Evolutionary conservation across 129 eudicot genomes (phyloP), one percentile per base, ranked within the genome.

Genomic region (Glebionis coronaria): DNA sequence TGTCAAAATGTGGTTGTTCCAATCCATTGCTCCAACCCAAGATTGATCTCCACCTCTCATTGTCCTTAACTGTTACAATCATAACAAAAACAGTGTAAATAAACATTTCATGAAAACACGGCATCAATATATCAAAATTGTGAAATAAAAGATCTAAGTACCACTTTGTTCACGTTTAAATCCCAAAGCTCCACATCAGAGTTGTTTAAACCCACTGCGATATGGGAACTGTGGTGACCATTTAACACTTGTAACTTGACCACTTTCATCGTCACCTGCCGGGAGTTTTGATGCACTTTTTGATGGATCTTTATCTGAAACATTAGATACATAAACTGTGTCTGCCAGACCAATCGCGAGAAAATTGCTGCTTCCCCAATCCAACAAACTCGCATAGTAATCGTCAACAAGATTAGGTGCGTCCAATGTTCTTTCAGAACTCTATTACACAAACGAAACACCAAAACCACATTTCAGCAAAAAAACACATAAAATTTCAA

Each of bases 161-260:
- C 98, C 94, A 74, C 64, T 77, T 78, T 69, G 44, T 88, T 85
- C 0, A 95, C 63, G 20, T 91, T 76, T 1, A 91, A 77, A 75
- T 92, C 98, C 98, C 98, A 92, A 1, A 92, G 89, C 81, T 92
- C 96, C 53, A 92, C 91, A 12, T 83, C 91, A 9, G 98, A 82
- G 47, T 82, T 83, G 82, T 83, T 88, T 46, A 88, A 54, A 15
- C 98, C 96, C 45, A 88, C 76, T 9, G 96, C 84, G 47, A 92
- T 82, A 60, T 88, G 87, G 51, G 76, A 65, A 10, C 95, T 92
- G 63, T 90, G 95, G 95, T 65, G 93, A 93, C 96, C 93, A 91
- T 73, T 85, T 87, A 44, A 91, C 90, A 55, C 97, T 87, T 10
- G 97, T 87, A 15, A 91, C 87, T 0, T 95, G 95, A 11, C 96